phyloP scores from a whole-genome alignment of 805 yeast genomes.

The Myxozyma vanderwaltii region DNA sequence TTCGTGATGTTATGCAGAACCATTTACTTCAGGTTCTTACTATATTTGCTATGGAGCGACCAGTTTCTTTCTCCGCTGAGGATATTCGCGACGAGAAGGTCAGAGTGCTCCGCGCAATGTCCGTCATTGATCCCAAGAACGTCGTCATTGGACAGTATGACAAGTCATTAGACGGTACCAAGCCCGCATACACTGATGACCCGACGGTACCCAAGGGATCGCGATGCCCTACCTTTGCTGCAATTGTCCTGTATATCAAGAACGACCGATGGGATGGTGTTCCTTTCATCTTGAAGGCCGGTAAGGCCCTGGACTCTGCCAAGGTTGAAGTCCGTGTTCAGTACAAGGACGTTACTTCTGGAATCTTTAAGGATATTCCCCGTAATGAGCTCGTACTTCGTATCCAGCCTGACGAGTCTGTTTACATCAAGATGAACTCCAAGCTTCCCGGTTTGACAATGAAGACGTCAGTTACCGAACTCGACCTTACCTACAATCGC shows the following conservation, averaged over 20 bases:
- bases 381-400: slow-evolving; percentile 93
- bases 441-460: slow-evolving; percentile 91
- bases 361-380: slow-evolving; percentile 77
- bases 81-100: slow-evolving; percentile 96
- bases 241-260: slow-evolving; percentile 71
- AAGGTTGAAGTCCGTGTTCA: slow-evolving; percentile 95
- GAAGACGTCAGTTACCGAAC: slow-evolving; percentile 79
- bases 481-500: slow-evolving; percentile 80
- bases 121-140: slow-evolving; percentile 64
- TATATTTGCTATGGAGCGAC: slow-evolving; percentile 92
- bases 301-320: slow-evolving; percentile 88
- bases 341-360: slow-evolving; percentile 81
- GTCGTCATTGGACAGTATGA: slow-evolving; percentile 86
- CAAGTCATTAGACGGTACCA: slow-evolving; percentile 78
- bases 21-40: slow-evolving; percentile 93
- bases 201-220: slow-evolving; percentile 81
- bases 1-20: slow-evolving; percentile 98
- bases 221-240: slow-evolving; percentile 91
- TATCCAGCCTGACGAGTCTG: slow-evolving; percentile 92
- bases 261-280: slow-evolving; percentile 99
- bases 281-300: slow-evolving; percentile 93
- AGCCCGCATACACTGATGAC: slow-evolving; percentile 91
- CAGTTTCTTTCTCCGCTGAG: slow-evolving; percentile 87
- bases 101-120: slow-evolving; percentile 80
- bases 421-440: slow-evolving; percentile 88